Base-by-base conservation (phyloP, 2,329 filamentous ascomycete species). In the Cadophora luteo-olivacea region DNA sequence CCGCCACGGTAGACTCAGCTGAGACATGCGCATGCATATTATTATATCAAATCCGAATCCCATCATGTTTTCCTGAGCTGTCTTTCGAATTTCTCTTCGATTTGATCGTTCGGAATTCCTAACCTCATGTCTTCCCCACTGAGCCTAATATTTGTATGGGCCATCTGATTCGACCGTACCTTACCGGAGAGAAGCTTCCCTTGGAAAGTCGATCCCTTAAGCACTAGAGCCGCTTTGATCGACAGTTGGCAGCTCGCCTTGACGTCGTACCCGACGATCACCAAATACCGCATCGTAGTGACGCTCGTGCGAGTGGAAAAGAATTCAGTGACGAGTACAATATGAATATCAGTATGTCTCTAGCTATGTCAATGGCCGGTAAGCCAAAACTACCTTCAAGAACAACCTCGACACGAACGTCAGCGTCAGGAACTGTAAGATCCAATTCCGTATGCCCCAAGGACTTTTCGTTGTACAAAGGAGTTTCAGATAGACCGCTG, bases 381-480 rank as follows among this genome's bases (percentile, higher is more conserved):
- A 29, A 66, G 9, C 67, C 66, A 49, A 66, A 62, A 45, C 62
- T 55, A 33, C 65, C 65, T 29, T 61, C 65, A 22, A 61, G 63
- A 66, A 64, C 32, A 29, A 68, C 65, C 9, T 66, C 64, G 2
- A n/a, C 55, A 36, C 51, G 33, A 29, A 25, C 49, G 36, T 19
- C 49, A 48, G 33, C 22, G 11, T 52, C 22, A 32, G 49, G 19
- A 48, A 58, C 16, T 38, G 55, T 48, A 14, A 69, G 61, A 64
- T 41, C 54, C n/a, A 54, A 58, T 14, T 68, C 67, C 3, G 29
- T 45, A 19, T 38, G 12, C 22, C 45, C 70, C 33, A 69, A 68
- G 36, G 68, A 71, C 32, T 45, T 72, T 57, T 60, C 65, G 16
- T 32, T 75, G 25, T 75, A 74, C 52, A 72, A 68, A 60, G 75